Conservation (phyloP, 2,329 filamentous ascomycete species). For the Cladosporium sp. region DNA sequence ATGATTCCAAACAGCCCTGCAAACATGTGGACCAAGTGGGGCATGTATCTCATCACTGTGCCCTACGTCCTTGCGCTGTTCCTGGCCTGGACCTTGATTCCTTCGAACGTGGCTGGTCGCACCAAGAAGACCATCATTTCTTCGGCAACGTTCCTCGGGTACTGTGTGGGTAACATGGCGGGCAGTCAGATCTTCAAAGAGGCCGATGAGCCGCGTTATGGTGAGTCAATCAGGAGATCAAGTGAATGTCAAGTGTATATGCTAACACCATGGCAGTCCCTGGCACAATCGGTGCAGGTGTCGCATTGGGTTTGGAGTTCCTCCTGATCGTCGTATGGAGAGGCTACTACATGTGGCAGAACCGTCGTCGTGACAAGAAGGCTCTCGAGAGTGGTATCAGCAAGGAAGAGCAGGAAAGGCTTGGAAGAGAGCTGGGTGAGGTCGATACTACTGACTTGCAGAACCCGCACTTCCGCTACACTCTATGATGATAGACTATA, state of each 20-base stretch:
- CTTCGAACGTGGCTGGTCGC: constrained; percentile 44
- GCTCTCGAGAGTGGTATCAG: constrained; percentile 23
- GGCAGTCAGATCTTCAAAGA: constrained; percentile 45
- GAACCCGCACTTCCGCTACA: constrained; percentile 28
- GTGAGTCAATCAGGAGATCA: not conserved
- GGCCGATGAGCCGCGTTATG: constrained; percentile 42
- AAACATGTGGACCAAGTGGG: constrained; percentile 36
- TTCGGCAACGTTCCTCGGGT: constrained; percentile 44
- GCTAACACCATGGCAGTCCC: constrained; percentile 25
- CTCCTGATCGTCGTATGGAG: constrained; percentile 39
- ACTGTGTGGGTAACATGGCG: constrained; percentile 47
- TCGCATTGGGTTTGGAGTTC: constrained; percentile 31
- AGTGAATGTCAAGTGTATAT: no score
- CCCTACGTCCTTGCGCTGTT: constrained; percentile 32
- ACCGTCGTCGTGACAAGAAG: constrained; percentile 27
- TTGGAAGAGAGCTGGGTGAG: constrained; percentile 63
- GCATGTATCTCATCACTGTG: constrained; percentile 33
- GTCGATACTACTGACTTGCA: constrained; percentile 65
- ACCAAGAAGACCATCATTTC: constrained; percentile 46
- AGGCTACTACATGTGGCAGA: constrained; percentile 38
- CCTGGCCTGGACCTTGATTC: constrained; percentile 36
- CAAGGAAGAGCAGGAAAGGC: constrained; percentile 60
- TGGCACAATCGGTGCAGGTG: constrained; percentile 38
- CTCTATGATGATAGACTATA: constrained; percentile 13
- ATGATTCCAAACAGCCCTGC: constrained; percentile 30